These are phyloP conservation scores for Craspedostauros australis DNA, from an alignment of 108 stramenopile species.

Conservation along the genomic window DNA sequence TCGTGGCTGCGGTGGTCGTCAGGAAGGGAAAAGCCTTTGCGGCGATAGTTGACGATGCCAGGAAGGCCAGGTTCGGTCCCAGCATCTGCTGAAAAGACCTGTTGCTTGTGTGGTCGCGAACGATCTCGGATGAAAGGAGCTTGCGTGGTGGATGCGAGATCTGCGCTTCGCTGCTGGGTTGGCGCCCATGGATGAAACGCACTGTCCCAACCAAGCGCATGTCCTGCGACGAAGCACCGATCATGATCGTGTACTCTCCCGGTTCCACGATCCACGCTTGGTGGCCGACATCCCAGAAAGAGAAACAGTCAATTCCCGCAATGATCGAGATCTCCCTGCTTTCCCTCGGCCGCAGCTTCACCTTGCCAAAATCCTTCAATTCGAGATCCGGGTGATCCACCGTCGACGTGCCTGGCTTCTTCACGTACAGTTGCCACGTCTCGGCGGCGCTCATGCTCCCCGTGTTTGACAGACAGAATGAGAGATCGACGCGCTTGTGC, in stretches of 20 bases:
- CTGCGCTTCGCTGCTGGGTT: constrained; percentile 4
- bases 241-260: constrained; percentile 30
- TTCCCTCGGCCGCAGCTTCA: constrained; percentile 91
- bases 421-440: constrained; percentile 39
- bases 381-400: constrained; percentile 51
- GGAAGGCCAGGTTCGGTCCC: background rate
- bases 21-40: no score
- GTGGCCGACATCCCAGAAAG: constrained; percentile 38
- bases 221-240: constrained; percentile 39
- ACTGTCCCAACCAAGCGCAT: constrained; percentile 29
- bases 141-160: constrained; percentile 19
- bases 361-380: constrained; percentile 58
- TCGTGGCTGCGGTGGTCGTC: no score
- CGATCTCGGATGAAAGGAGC: background rate
- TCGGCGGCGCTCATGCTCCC: constrained; percentile 29
- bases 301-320: constrained; percentile 22
- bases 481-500: constrained; percentile 15
- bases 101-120: constrained; percentile 9
- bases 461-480: constrained; percentile 24
- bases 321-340: constrained; percentile 76
- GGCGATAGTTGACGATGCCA: background rate
- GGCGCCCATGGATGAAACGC: constrained; percentile 20
- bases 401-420: constrained; percentile 22
- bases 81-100: background rate
- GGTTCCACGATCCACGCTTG: constrained; percentile 35